A percentile compares a stretch with the other conserved stretches of the same genome.
These are phyloP conservation scores for Graphium sp. DNA, from an alignment of 2,329 filamentous ascomycete genomes.

Conservation along the genomic window DNA sequence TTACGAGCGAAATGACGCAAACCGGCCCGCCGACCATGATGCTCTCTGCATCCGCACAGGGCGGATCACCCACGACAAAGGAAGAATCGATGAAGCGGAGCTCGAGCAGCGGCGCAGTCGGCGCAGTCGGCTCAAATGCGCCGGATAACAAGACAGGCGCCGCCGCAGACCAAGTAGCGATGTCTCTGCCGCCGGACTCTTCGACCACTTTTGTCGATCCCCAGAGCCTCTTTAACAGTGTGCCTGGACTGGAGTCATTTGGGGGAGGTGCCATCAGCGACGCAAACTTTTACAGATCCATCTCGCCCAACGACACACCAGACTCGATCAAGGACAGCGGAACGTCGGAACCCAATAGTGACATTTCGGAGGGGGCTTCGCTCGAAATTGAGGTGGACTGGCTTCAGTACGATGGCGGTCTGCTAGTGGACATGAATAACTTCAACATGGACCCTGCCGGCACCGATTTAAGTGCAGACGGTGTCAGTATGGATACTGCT, in stretches of 20 bases:
- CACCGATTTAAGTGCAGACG: neutral
- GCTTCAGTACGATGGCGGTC: constrained; percentile 28
- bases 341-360: constrained; percentile 42
- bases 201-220: constrained; percentile 23
- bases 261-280: constrained; percentile 32
- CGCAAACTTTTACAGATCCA: constrained; percentile 32
- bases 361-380: constrained; percentile 36
- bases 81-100: constrained; percentile 33
- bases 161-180: constrained; percentile 5
- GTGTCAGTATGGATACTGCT: neutral
- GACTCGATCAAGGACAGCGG: constrained; percentile 46
- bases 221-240: constrained; percentile 21
- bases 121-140: neutral
- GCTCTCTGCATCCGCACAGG: constrained; percentile 25
- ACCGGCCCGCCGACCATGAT: constrained; percentile 18
- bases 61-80: no score
- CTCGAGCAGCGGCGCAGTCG: constrained; percentile 15
- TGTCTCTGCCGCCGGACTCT: constrained; percentile 6
- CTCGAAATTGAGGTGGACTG: constrained; percentile 37
- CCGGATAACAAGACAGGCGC: constrained; percentile 20
- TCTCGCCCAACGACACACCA: constrained; percentile 46
- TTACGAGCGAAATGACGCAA: constrained; percentile 10
- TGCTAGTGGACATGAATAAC: constrained; percentile 23
- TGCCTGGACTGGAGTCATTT: constrained; percentile 20
- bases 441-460: constrained; percentile 12